phyloP scores from a whole-genome alignment of 805 yeast species.

The Grigorovia transvaalensis region DNA sequence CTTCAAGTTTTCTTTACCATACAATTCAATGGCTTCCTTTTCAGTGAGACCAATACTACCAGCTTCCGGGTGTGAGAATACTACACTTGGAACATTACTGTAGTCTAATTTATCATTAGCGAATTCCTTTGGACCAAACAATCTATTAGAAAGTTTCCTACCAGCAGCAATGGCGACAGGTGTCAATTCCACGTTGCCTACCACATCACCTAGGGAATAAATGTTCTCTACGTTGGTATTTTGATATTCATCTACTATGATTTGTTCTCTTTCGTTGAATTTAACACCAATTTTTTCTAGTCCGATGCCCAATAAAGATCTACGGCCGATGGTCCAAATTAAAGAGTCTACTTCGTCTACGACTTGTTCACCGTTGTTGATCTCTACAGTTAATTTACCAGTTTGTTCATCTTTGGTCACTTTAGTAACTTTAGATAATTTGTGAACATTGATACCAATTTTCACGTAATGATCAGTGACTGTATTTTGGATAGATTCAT shows the following conservation, averaged over 20 bases:
- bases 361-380: conserved; percentile 30
- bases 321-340: conserved; percentile 93
- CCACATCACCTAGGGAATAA: conserved; percentile 88
- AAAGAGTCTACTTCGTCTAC: conserved; percentile 71
- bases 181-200: conserved; percentile 86
- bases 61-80: conserved; percentile 97
- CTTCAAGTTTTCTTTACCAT: conserved; percentile 72
- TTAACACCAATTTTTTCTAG: conserved; percentile 68
- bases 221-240: conserved; percentile 61
- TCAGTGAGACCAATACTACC: conserved; percentile 88
- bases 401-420: conserved; percentile 37
- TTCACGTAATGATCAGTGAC: conserved; percentile 72
- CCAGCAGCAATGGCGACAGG: conserved; percentile 99
- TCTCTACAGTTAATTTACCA: conserved; percentile 41
- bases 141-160: conserved; percentile 80
- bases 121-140: conserved; percentile 71
- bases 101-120: conserved; percentile 75
- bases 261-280: conserved; percentile 47
- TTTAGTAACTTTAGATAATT: conserved; percentile 41
- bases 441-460: conserved; percentile 75
- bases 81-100: conserved; percentile 81
- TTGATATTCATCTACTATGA: conserved; percentile 82
- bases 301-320: conserved; percentile 61
- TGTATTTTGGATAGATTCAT: conserved; percentile 64
- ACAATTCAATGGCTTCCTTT: conserved; percentile 63